Evolutionary conservation across 169 alveolate genomes (phyloP).

Genomic region (Plasmodium falciparum): DNA sequence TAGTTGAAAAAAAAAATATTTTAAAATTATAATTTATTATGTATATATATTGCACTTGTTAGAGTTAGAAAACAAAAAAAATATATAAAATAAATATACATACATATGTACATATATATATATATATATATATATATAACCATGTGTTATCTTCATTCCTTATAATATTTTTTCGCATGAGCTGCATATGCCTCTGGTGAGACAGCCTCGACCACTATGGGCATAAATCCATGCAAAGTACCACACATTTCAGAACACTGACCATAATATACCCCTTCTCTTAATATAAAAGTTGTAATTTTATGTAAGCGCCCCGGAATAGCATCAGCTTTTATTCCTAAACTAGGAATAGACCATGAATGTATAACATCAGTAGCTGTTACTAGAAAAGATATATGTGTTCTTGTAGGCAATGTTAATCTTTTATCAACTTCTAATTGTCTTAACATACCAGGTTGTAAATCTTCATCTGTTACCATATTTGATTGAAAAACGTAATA

Average conservation of each 20-base stretch:
- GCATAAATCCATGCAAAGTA: constrained; percentile 94
- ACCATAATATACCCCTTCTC: constrained; percentile 95
- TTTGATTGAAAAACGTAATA: constrained; percentile 87
- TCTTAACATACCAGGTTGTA: constrained; percentile 90
- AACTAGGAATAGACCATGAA: constrained; percentile 88
- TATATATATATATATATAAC: constrained; percentile 2
- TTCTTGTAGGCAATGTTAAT: constrained; percentile 91
- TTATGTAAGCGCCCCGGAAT: constrained; percentile 91
- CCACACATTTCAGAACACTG: constrained; percentile 94
- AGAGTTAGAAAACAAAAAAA: not conserved
- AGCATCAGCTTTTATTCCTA: constrained; percentile 94
- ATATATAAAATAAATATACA: not conserved
- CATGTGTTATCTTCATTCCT: constrained; percentile 74
- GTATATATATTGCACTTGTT: not conserved
- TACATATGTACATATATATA: not conserved
- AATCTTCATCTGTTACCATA: constrained; percentile 87
- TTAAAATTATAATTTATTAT: too few relatives aligned
- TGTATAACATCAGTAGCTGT: constrained; percentile 91
- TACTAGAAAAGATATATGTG: constrained; percentile 90
- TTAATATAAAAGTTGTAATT: constrained; percentile 90
- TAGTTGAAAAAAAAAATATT: too few relatives aligned
- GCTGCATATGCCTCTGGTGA: constrained; percentile 93
- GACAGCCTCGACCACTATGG: constrained; percentile 93
- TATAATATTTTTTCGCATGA: constrained; percentile 93
- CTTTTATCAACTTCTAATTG: constrained; percentile 92